Evolutionary conservation across 345 rosid species (phyloP).

Genomic region (Clausena lansium): DNA sequence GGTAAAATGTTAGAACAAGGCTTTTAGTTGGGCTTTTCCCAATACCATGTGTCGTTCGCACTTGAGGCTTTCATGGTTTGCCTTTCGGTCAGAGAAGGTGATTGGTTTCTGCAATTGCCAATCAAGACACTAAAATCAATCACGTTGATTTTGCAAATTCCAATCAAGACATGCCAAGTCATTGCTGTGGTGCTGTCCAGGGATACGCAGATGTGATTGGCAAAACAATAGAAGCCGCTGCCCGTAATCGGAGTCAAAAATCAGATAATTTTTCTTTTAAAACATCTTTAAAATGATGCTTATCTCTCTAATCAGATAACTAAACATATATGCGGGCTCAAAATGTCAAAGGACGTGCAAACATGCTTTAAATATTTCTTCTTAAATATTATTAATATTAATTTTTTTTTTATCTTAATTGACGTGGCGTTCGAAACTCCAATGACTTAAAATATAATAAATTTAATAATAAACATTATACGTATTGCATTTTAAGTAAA

Average conservation of each 20-base stretch:
- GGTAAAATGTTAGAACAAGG: too few species aligned
- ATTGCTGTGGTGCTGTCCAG: background rate
- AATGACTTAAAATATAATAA: background rate
- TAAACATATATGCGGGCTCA: too few species aligned
- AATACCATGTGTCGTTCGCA: background rate
- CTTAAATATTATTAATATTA: too few species aligned
- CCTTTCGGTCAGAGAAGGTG: background rate
- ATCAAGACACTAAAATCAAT: background rate
- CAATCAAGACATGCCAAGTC: background rate
- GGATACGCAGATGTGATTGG: slow-evolving; percentile 12
- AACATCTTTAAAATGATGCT: background rate
- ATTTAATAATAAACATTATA: background rate
- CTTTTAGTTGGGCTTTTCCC: too few species aligned
- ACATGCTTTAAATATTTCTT: too few species aligned
- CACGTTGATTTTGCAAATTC: background rate
- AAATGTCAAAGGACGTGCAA: too few species aligned
- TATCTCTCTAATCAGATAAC: too few species aligned
- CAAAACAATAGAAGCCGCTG: background rate
- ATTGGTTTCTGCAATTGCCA: too few species aligned
- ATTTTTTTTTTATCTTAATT: too few species aligned
- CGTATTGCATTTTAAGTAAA: background rate
- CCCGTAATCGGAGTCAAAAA: background rate
- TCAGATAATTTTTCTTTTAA: background rate
- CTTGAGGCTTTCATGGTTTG: background rate
- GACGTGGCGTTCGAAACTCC: too few species aligned